These are phyloP conservation scores for Oidium heveae DNA, from an alignment of 2,329 filamentous ascomycete species.

Conservation along the genomic window DNA sequence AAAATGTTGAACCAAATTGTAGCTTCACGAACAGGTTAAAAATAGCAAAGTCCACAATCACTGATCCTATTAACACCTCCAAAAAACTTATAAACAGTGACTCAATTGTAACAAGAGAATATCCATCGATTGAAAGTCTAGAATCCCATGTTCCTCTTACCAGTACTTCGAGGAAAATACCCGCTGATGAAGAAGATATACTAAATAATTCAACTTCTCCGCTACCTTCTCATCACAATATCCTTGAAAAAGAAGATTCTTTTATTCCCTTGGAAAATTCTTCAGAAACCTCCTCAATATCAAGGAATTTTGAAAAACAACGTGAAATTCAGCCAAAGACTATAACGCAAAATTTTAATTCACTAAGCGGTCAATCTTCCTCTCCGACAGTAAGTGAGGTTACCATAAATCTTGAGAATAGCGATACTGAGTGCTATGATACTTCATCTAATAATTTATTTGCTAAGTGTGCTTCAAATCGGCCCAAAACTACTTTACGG, in stretches of 20 bases:
- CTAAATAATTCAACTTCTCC: background rate
- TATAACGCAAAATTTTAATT: background rate
- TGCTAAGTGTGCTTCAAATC: background rate
- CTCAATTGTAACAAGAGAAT: background rate
- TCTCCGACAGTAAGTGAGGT: background rate
- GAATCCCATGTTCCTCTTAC: background rate
- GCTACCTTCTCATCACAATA: background rate
- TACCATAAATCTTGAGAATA: background rate
- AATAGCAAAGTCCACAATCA: conserved; percentile 8
- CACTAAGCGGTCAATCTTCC: background rate
- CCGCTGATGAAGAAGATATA: no score
- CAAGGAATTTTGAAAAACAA: background rate
- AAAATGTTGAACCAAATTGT: conserved; percentile 4
- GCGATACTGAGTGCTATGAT: background rate
- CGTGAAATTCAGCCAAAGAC: background rate
- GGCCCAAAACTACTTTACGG: conserved; percentile 8
- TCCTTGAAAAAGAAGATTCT: background rate
- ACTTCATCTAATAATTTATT: background rate
- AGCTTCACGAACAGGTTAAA: conserved; percentile 12
- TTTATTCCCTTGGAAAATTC: background rate
- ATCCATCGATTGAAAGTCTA: background rate
- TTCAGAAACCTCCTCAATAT: background rate
- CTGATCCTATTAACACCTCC: background rate
- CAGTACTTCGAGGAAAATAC: background rate
- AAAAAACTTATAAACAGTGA: background rate